Evolutionary conservation across 1,284 basidiomycete species (phyloP).

Genomic region (Cutaneotrichosporon curvatum): DNA sequence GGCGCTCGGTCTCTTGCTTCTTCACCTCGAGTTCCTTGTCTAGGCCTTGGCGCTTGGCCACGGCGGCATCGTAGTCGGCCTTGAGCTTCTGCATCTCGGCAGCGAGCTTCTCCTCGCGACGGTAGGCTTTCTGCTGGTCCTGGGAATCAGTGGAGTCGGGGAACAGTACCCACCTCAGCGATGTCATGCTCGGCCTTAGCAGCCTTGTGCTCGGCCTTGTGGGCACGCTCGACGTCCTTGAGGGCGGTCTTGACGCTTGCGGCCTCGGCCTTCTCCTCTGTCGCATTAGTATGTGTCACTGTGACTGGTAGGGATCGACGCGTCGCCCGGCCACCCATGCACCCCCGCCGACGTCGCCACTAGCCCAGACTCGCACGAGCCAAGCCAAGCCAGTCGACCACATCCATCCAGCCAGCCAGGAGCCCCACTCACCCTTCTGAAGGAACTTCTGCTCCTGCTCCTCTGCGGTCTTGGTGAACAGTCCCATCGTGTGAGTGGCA

Average conservation of each 20-base stretch:
- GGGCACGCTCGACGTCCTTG: conserved; percentile 33
- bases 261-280: conserved; percentile 26
- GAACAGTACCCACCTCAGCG: conserved; percentile 19
- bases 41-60: conserved; percentile 21
- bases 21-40: conserved; percentile 21
- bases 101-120: conserved; percentile 30
- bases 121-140: conserved; percentile 33
- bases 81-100: conserved; percentile 27
- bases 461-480: conserved; percentile 36
- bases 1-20: conserved; percentile 21
- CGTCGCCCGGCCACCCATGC: no score
- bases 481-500: conserved; percentile 28
- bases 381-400: no score
- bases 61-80: conserved; percentile 29
- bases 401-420: no score
- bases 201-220: conserved; percentile 35
- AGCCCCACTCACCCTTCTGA: conserved; percentile 27
- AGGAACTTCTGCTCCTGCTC: conserved; percentile 39
- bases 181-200: conserved; percentile 31
- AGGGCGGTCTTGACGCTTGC: conserved; percentile 27
- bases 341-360: no score
- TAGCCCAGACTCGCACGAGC: no score
- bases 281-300: no score
- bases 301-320: no score
- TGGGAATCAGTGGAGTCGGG: conserved; percentile 2